Percentiles rank a stretch among this genome's conserved stretches.
Evolutionary conservation across 2,329 filamentous ascomycete genomes (phyloP).

Genomic region (Colletotrichum sansevieriae): DNA sequence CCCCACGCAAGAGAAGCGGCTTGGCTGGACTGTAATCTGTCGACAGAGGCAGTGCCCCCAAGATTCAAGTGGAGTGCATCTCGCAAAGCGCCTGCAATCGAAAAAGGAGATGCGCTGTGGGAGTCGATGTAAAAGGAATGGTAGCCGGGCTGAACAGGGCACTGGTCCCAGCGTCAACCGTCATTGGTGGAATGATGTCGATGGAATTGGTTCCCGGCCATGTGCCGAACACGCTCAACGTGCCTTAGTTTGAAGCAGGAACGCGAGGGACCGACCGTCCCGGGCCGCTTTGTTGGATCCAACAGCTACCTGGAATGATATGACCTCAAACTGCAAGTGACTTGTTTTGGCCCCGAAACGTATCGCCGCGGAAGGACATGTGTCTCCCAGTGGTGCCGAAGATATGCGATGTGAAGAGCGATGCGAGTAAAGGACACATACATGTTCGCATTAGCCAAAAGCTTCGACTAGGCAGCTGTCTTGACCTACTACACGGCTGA

Average conservation of each 20-base stretch:
- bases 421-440: neutral
- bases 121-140: neutral
- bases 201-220: constrained; percentile 19
- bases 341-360: neutral
- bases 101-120: neutral
- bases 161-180: neutral
- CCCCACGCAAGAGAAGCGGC: constrained; percentile 32
- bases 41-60: constrained; percentile 32
- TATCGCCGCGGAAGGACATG: neutral
- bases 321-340: constrained; percentile 1
- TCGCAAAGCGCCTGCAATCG: constrained; percentile 20
- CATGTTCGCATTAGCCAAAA: neutral
- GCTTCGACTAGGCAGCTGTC: neutral
- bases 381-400: neutral
- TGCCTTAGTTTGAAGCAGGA: constrained; percentile 33
- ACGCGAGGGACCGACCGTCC: constrained; percentile 23
- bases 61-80: constrained; percentile 28
- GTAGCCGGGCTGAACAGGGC: constrained; percentile 23
- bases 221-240: constrained; percentile 29
- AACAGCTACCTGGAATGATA: constrained; percentile 3
- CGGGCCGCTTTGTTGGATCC: constrained; percentile 32
- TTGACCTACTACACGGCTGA: constrained; percentile 6
- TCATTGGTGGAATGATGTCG: constrained; percentile 36
- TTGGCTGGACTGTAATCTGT: constrained; percentile 17
- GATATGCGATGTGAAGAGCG: neutral